Evolutionary conservation across 345 rosid species (phyloP), one percentile per base, ranked within the genome.

Genomic region (Syzygium aqueum): DNA sequence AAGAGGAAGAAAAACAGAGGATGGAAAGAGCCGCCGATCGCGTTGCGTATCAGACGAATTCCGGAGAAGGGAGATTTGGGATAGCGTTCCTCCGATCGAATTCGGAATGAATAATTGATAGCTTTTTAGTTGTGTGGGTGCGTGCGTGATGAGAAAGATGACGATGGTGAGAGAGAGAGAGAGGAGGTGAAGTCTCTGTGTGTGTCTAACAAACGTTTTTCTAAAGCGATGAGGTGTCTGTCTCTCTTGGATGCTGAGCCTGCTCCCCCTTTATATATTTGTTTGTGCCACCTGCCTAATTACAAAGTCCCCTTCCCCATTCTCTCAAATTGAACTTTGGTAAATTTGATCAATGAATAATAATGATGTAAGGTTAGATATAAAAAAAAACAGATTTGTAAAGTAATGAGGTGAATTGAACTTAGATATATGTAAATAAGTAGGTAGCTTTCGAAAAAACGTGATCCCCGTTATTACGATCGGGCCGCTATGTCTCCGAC

Each of bases 161-260:
- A 73, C 80, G 80, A 73, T 17, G 80, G 80, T 2, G 46, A 30
- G 43, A 65, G 46, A 65, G 5, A 65, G n/a, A n/a, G 12, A 65
- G 21, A n/a, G 37, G 77, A 17, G 80, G 80, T 73, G 80, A 73
- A 73, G 80, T 73, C 80, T 65, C 33, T 73, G 80, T 73, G 49
- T 33, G 88, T 87, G 88, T 90, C 90, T 12, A 51, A 30, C 85
- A 84, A 16, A 86, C 82, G 87, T 86, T 91, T 87, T 90, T 88
- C 57, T 82, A 86, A 89, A 92, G 94, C 84, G 88, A 91, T 93
- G 93, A 90, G 87, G 91, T 88, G 91, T 92, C 93, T 88, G 91
- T 73, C 78, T 30, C 77, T 33, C 30, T 53, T 77, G 73, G 87
- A 51, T 51, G 90, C 87, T 84, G 89, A 86, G 87, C 40, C 84